Base-by-base conservation (phyloP, 2,329 filamentous ascomycete genomes). In the Ophiostoma ips region DNA sequence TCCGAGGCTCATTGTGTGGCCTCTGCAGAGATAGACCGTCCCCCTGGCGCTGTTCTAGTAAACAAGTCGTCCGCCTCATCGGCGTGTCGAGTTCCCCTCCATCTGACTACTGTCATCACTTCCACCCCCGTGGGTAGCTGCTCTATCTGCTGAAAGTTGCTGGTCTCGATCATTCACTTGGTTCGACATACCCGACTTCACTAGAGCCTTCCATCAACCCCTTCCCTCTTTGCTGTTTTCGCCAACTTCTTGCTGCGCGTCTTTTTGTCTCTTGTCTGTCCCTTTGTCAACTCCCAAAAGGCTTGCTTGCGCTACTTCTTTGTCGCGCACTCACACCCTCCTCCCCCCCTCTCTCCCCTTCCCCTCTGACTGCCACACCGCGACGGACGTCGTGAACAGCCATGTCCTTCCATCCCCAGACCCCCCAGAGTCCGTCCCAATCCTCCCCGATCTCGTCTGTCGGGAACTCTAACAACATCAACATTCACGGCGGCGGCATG, bases 401-500 rank as follows among this genome's bases (percentile, higher is more conserved):
- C 64, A 81, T 81, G 77, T 78, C 76, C 67, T 79, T 76, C 71
- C 77, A 81, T 64, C 78, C 78, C 59, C 77, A 77, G 60, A 82
- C 78, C 58, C 79, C 79, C 62, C 77, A 81, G 70, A 82, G 78
- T 63, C 78, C 78, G 62, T 79, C 76, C 62, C 75, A 79, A 62
- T 69, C 72, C 61, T 79, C 75, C 57, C 73, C 75, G 55, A 72
- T 68, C 40, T 45, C 43, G 30, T 45, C 43, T 16, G 28, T 45
- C 43, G 28, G 30, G 43, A 54, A 49, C 48, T 75, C 71, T 67
- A 68, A 70, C 61, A 70, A 68, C 58, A 69, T 41, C 16, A 45
- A 41, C 41, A 7, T 21, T 13, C 43, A 47, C 46, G 45, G 51
- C 51, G 40, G 50, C 31, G 49, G 65, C 57, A 75, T 74, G 51